Evolutionary conservation across 208 protist genomes (phyloP), one percentile per base, ranked within the genome.

Genomic region (Vickermania spadyakhi): DNA sequence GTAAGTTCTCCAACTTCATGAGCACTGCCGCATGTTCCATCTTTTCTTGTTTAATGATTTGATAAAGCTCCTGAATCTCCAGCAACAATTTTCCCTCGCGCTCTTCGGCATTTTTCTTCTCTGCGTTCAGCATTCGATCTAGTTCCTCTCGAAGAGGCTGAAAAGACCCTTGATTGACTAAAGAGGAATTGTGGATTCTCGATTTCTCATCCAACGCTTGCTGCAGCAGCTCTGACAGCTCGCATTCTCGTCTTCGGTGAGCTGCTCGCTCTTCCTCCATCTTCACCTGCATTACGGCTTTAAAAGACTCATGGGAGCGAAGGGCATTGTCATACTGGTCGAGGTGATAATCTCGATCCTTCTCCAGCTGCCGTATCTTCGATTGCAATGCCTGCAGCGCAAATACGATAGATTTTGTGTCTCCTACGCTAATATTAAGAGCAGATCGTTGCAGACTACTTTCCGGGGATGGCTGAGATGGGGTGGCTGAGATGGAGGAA

Each of bases 351-450:
- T 96, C 82, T 26, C 86, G 75, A 64, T 96, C 89, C 31, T 89
- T 73, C 64, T 96, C 85, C 2, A 96, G 71, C 1, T 77, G 68
- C 22, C 89, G 79, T 50, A 96, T 96, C 63, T 96, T 96, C 54
- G 80, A 71, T 62, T 93, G 89, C 22, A 96, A 72, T 13, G 89
- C 81, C 62, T 93, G 89, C 22, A 96, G 71, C 0, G 89, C 89
- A 21, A 96, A 76, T 50, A 96, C 89, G 56, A 96, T 93, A 3
- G 84, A 93, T 60, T 91, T 91, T 13, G 89, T 96, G 70, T 96
- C 89, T 0, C 89, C 89, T 1, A 93, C 85, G 30, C 83, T 91
- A 63, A 92, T 91, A 65, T 81, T 91, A 21, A 95, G 68, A 18
- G 84, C 85, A 50, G 83, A 88, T 31, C 88, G 88, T 58, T 91